Evolutionary conservation across 495 filamentous ascomycete species (phyloP).

Genomic region (Annulohypoxylon nitens): DNA sequence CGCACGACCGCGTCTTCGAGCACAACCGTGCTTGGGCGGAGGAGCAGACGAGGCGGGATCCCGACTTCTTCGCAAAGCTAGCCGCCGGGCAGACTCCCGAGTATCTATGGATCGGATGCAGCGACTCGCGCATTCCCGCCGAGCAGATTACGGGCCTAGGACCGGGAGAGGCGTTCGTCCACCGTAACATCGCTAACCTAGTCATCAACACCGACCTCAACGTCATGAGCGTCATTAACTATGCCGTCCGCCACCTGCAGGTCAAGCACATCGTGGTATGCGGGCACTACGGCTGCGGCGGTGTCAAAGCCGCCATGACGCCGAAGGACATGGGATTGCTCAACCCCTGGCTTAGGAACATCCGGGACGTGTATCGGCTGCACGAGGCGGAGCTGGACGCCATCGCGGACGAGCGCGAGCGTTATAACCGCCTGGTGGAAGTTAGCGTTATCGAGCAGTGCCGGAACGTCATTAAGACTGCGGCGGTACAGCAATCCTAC

Average conservation of each 20-base stretch:
- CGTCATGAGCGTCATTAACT: conserved; percentile 73
- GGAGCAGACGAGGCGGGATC: conserved; percentile 62
- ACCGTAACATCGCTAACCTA: conserved; percentile 75
- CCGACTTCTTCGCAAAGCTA: conserved; percentile 68
- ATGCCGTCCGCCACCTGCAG: conserved; percentile 69
- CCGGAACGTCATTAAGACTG: conserved; percentile 70
- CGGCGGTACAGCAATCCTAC: conserved; percentile 67
- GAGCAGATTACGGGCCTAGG: conserved; percentile 70
- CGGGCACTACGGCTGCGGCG: conserved; percentile 74
- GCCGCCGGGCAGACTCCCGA: conserved; percentile 67
- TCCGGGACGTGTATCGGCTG: conserved; percentile 70
- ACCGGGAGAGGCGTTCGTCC: conserved; percentile 71
- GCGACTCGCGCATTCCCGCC: conserved; percentile 72
- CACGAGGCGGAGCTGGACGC: conserved; percentile 69
- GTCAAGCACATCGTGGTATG: conserved; percentile 76
- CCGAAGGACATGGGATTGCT: conserved; percentile 69
- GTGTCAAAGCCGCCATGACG: conserved; percentile 72
- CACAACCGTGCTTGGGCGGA: conserved; percentile 68
- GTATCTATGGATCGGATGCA: conserved; percentile 75
- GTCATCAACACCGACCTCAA: conserved; percentile 70
- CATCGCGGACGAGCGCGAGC: conserved; percentile 59
- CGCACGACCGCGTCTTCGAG: conserved; percentile 67
- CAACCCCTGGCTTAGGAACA: conserved; percentile 72
- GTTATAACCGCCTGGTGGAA: conserved; percentile 70
- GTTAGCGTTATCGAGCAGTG: conserved; percentile 71